phyloP scores from a whole-genome alignment of 768 basidiomycete genomes.

The Rhizopogon vinicolor region DNA sequence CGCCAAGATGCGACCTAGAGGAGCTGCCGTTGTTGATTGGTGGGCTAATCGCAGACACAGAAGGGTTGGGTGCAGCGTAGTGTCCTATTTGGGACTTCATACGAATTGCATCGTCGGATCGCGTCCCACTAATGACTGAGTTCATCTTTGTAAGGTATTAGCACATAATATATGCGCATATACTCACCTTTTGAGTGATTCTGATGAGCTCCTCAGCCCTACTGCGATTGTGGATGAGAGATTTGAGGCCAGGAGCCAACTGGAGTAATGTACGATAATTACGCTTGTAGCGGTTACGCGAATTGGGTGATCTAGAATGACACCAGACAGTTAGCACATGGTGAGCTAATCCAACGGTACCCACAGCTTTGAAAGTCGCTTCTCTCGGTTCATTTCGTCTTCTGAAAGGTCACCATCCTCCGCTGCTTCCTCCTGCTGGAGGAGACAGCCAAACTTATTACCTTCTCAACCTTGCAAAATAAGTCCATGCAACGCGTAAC shows the following conservation, averaged over 20 bases:
- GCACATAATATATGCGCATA: background rate
- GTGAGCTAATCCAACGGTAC: background rate
- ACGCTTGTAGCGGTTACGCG: background rate
- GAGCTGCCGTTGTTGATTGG: background rate
- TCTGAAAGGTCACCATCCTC: background rate
- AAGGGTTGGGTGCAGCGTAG: conserved; percentile 1
- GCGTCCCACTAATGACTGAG: background rate
- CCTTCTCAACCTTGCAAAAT: background rate
- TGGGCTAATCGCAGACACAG: background rate
- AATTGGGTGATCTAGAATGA: background rate
- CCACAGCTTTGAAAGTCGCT: too few relatives aligned
- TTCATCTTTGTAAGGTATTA: background rate
- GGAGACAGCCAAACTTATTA: background rate
- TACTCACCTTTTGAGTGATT: background rate
- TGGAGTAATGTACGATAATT: background rate
- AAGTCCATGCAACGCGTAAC: background rate
- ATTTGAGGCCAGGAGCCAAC: background rate
- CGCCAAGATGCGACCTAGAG: background rate
- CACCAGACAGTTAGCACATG: background rate
- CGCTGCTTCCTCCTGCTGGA: background rate
- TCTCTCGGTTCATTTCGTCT: background rate
- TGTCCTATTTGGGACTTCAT: background rate
- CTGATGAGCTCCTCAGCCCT: background rate
- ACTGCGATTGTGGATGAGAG: background rate
- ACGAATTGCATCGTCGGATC: background rate